phyloP scores from a whole-genome alignment of 2,329 filamentous ascomycete genomes.

The Claviceps sp. region DNA sequence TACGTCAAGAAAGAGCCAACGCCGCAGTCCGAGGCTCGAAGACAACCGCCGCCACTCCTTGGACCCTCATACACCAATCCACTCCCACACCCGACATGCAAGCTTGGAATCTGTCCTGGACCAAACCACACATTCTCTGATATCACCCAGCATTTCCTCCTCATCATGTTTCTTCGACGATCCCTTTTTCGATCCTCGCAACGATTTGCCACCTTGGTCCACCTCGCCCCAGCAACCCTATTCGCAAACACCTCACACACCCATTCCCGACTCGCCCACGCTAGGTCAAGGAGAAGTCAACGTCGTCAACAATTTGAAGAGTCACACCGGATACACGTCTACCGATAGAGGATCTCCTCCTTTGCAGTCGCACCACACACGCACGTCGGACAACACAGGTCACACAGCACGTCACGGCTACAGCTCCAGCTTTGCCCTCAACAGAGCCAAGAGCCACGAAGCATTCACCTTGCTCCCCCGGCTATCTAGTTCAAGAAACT shows the following conservation, averaged over 20 bases:
- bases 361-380: background rate
- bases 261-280: constrained; percentile 4
- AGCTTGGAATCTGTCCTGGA: background rate
- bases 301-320: background rate
- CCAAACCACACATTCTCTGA: background rate
- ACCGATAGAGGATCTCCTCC: background rate
- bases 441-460: constrained; percentile 10
- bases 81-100: background rate
- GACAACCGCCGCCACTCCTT: background rate
- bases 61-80: background rate
- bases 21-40: background rate
- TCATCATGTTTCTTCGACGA: background rate
- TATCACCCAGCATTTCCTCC: background rate
- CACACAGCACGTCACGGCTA: background rate
- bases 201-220: background rate
- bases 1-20: background rate
- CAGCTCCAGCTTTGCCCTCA: constrained; percentile 11
- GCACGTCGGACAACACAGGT: too few species aligned
- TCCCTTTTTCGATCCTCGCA: background rate
- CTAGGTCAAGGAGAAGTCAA: constrained; percentile 1
- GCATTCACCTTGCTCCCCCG: constrained; percentile 12
- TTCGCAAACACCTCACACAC: background rate
- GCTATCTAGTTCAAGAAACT: background rate
- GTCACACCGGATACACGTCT: background rate
- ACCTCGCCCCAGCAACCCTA: background rate